These are phyloP conservation scores for Penicillium nordicum DNA, from an alignment of 2,329 filamentous ascomycete species.

Conservation along the genomic window DNA sequence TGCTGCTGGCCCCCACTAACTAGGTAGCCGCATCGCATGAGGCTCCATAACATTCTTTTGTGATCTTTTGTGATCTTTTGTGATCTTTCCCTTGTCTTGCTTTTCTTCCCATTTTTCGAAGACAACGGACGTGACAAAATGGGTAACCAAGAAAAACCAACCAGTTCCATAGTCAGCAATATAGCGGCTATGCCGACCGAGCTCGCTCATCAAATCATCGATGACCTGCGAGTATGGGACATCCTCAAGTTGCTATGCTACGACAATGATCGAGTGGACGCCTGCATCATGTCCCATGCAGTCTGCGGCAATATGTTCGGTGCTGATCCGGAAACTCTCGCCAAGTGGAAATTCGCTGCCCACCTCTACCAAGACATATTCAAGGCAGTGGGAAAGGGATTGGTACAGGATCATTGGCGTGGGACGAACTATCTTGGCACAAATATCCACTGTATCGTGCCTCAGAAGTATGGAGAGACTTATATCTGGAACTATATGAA, in stretches of 20 bases:
- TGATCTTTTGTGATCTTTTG: too few relatives aligned
- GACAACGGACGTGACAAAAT: not conserved
- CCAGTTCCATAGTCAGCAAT: not conserved
- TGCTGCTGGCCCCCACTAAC: not conserved
- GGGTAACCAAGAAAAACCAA: not conserved
- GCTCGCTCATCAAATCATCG: conserved; percentile 20
- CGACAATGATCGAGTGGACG: conserved; percentile 7
- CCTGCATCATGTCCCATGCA: conserved; percentile 8
- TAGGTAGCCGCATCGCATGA: not conserved
- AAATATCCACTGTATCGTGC: not conserved
- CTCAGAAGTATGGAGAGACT: not conserved
- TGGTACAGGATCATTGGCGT: not conserved
- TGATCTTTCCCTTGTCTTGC: not conserved
- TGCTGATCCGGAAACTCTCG: not conserved
- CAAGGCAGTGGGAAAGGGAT: not conserved
- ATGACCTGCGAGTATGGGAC: conserved; percentile 21
- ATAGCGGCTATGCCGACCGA: conserved; percentile 16
- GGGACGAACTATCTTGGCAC: not conserved
- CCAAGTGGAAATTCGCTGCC: not conserved
- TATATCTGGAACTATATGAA: not conserved
- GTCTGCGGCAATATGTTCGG: conserved; percentile 5
- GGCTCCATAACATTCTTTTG: not conserved
- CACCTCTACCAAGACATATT: not conserved
- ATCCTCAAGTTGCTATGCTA: conserved; percentile 14
- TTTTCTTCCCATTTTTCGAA: too few relatives aligned